These are phyloP conservation scores for Backusella parvicylindrica DNA, from an alignment of 192 early-diverging fungal species.

Conservation along the genomic window DNA sequence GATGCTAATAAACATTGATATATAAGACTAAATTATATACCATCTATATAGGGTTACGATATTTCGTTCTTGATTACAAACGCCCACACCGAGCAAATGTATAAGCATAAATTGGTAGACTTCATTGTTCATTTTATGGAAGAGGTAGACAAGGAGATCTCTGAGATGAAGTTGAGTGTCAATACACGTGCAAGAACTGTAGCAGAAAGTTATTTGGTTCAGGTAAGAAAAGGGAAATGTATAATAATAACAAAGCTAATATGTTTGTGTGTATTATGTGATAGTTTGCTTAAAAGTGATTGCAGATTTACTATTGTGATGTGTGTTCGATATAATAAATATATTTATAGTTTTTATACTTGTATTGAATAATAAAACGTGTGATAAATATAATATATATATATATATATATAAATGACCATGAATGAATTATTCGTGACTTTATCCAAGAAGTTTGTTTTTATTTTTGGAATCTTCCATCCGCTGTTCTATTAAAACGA, in stretches of 20 bases:
- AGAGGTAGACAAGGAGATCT: slow-evolving; percentile 98
- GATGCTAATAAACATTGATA: not conserved
- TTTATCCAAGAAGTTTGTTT: not conserved
- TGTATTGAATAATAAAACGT: too few relatives aligned
- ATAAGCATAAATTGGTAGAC: slow-evolving; percentile 98
- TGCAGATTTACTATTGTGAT: too few relatives aligned
- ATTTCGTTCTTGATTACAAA: slow-evolving; percentile 97
- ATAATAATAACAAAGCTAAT: too few relatives aligned
- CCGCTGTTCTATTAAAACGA: not conserved
- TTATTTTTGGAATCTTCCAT: not conserved
- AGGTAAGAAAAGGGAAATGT: slow-evolving; percentile 18
- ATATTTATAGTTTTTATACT: too few relatives aligned
- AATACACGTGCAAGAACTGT: slow-evolving; percentile 79
- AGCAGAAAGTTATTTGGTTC: slow-evolving; percentile 34
- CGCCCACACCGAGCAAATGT: slow-evolving; percentile 97
- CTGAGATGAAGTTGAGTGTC: slow-evolving; percentile 95
- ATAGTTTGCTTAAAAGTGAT: slow-evolving; percentile 11
- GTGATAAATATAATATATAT: not conserved
- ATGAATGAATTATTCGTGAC: not conserved
- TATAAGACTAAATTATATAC: not conserved
- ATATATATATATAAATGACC: too few relatives aligned
- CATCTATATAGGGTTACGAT: slow-evolving; percentile 80
- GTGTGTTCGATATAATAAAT: too few relatives aligned
- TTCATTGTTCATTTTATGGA: slow-evolving; percentile 99
- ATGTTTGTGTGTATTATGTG: not conserved